Evolutionary conservation across 768 basidiomycete species (phyloP).

Genomic region (Gloeopeniophorella convolvens): DNA sequence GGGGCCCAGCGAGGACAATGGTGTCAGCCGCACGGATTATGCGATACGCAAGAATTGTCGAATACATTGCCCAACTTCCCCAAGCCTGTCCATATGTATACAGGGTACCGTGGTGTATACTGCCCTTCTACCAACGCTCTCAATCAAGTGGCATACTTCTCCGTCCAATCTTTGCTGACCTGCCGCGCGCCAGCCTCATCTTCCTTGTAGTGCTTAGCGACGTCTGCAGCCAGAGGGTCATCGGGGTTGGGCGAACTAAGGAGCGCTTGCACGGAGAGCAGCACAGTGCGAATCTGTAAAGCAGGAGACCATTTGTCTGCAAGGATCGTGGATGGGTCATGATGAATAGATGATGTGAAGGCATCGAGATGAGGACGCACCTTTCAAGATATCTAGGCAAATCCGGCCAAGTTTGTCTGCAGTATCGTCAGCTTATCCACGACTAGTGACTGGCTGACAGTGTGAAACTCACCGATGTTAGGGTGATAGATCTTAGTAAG

Average conservation of each 20-base stretch:
- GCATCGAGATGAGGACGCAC: slow-evolving; percentile 34
- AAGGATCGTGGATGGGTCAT: neutral
- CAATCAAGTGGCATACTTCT: slow-evolving; percentile 62
- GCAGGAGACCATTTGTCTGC: slow-evolving; percentile 99
- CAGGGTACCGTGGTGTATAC: neutral
- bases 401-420: slow-evolving; percentile 97
- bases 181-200: slow-evolving; percentile 89
- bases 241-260: slow-evolving; percentile 95
- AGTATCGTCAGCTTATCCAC: neutral
- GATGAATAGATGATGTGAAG: neutral
- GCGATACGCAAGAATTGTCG: slow-evolving; percentile 12
- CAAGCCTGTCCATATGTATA: slow-evolving; percentile 5
- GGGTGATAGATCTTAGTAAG: slow-evolving; percentile 98
- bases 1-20: no score
- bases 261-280: slow-evolving; percentile 95
- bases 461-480: slow-evolving; percentile 78
- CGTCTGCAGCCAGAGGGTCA: slow-evolving; percentile 89
- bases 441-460: neutral
- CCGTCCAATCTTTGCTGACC: slow-evolving; percentile 94
- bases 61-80: slow-evolving; percentile 12
- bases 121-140: neutral
- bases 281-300: slow-evolving; percentile 94
- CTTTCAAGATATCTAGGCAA: slow-evolving; percentile 97
- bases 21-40: no score
- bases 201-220: slow-evolving; percentile 98